Base-by-base conservation (phyloP, 1,284 basidiomycete genomes). In the Rhodotorula sp. region DNA sequence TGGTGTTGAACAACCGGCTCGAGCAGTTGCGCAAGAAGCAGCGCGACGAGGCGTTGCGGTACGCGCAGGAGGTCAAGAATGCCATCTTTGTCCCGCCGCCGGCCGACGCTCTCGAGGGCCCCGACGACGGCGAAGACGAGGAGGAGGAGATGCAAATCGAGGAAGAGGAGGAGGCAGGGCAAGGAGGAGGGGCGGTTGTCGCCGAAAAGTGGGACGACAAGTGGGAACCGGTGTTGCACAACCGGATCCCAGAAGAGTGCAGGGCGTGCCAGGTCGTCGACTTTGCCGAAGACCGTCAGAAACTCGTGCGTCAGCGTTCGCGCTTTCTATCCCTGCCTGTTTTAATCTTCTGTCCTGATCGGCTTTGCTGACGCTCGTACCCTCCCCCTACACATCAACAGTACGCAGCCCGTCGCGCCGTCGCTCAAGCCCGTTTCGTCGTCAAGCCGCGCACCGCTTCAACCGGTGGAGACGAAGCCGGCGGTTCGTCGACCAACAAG, bases 21-120 rank as follows among this genome's bases (percentile, higher is more conserved):
- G 95, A 98, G 79, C 93, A 97, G 78, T 87, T 99, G 66, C 90
- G 95, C 72, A 94, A 94, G 80, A 88, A 90, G 66, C 97, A 99
- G 81, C 87, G 95, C 65, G 93, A 97, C 77, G 95, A 98, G 80
- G 97, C 95, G 2, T 82, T 92, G 59, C 90, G 90, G 78, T 93
- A 94, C 1, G 92, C 97, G 79, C 89, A 92, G 79, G 95, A 98
- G 80, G 84, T 99, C 31, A 85, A 95, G 52, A 91, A 90, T 60
- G 90, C 89, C 62, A 88, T 92, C 66, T 87, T 70, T n/a, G 64
- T 64, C 18, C 64, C 68, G 48, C 62, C 45, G 23, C 69, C 62
- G 8, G 70, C 72, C 19, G 68, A 63, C 19, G 70, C 45, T 28
- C 68, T 65, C 14, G 72, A 73, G 54, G 74, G 69, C 10, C 81